Evolutionary conservation across 78 protist species (phyloP), one percentile per base, ranked within the genome.

Genomic region (Parvularia atlantis): DNA sequence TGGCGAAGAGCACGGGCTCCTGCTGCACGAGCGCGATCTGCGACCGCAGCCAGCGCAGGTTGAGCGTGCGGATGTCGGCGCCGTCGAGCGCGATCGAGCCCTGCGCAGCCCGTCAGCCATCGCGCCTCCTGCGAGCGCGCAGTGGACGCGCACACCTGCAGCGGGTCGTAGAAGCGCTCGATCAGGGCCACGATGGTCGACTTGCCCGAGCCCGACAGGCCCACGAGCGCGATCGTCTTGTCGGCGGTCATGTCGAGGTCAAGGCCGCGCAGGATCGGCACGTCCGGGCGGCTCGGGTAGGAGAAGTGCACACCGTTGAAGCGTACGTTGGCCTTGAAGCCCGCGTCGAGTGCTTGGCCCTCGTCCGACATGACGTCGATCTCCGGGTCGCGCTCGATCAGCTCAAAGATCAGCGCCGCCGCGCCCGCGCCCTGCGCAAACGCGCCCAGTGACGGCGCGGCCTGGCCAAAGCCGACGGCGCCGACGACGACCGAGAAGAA

Each of bases 11-110:
- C 33, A 58, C 76, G 0, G 84, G 72, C 69, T 87, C 84, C 53
- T 82, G 84, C 30, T 33, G 40, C 10, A 86, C 83, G 48, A 73
- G 43, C 7, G 71, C 85, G 28, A 87, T 39, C 16, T 63, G 36
- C 0, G n/a, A 2, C 31, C 92, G 61, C 64, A 82, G 61, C 61
- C 81, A 71, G 10, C 17, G 58, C n/a, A 50, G 1, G 60, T 58
- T 33, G 36, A 69, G 0, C n/a, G 46, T n/a, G 31, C 10, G 2
- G 13, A 74, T 64, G 41, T 14, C 26, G 13, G 1, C 13, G 7
- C 91, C 92, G 57, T 92, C 96, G 10, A 94, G n/a, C 1, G 19
- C 6, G 1, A 92, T 46, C 24, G 37, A 33, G 31, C 98, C 98
- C 11, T 4, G 9, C 19, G 46, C 46, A n/a, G n/a, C n/a, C n/a